Evolutionary conservation across 169 alveolate genomes (phyloP).

Genomic region (Eimeria falciformis): DNA sequence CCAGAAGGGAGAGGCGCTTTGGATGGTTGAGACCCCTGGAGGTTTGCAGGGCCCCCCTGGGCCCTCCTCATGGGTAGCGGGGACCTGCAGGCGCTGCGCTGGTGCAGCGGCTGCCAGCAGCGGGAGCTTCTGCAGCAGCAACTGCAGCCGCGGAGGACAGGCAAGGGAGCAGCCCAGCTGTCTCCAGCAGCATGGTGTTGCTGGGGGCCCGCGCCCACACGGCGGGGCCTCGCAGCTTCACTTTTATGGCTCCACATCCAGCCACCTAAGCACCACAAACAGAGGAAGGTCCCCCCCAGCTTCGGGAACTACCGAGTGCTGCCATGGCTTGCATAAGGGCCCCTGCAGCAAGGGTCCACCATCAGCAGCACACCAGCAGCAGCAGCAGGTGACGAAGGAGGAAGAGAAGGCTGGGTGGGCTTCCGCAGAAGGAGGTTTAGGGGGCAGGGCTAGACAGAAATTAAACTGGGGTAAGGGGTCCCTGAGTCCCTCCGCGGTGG

Average conservation of each 20-base stretch:
- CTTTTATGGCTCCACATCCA: not conserved
- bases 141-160: not conserved
- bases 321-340: not conserved
- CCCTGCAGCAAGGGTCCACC: conserved; percentile 23
- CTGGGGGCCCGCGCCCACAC: conserved; percentile 18
- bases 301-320: conserved; percentile 16
- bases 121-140: conserved; percentile 14
- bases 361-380: conserved; percentile 32
- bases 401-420: not conserved
- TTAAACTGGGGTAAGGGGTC: too few species aligned
- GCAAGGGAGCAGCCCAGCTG: too few species aligned
- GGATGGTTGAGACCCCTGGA: not conserved
- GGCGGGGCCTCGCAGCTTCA: not conserved
- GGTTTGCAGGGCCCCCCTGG: not conserved
- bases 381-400: conserved; percentile 27
- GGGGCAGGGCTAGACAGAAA: too few species aligned
- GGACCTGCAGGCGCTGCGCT: conserved; percentile 31
- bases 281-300: not conserved
- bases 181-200: conserved; percentile 7
- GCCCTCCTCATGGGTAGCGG: not conserved
- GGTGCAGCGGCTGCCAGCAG: conserved; percentile 11
- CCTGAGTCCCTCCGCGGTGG: not conserved
- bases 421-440: too few species aligned
- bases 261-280: not conserved
- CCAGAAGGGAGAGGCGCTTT: not conserved